phyloP scores from a whole-genome alignment of 2,329 filamentous ascomycete species.

The Epicoccum nigrum region DNA sequence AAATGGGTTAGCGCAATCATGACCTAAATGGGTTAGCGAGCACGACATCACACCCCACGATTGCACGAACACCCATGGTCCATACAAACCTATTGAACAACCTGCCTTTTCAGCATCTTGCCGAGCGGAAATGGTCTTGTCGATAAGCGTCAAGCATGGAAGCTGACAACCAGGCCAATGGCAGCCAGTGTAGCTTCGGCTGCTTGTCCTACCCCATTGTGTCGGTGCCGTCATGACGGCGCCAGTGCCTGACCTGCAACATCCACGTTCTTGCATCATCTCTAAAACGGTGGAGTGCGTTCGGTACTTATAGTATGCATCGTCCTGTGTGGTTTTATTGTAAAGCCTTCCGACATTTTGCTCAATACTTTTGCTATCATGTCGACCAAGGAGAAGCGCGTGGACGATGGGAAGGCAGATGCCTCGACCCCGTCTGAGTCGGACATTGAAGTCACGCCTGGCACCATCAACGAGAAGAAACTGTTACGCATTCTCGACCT shows the following conservation, averaged over 20 bases:
- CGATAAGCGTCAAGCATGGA: conserved; percentile 14
- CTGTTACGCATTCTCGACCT: conserved; percentile 63
- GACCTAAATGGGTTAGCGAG: conserved; percentile 40
- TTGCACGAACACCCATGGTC: conserved; percentile 30
- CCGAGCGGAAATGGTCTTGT: conserved; percentile 5
- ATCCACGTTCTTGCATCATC: conserved; percentile 44
- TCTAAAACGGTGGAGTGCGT: not conserved
- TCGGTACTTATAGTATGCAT: conserved; percentile 16
- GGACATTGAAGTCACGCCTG: conserved; percentile 32
- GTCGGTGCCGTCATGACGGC: conserved; percentile 14
- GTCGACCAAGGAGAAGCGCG: conserved; percentile 29
- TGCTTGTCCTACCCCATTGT: conserved; percentile 8
- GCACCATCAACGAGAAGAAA: conserved; percentile 59
- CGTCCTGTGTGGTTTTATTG: not conserved
- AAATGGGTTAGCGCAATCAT: conserved; percentile 6
- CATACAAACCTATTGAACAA: conserved; percentile 5
- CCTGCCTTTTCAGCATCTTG: conserved; percentile 12
- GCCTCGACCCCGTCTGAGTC: conserved; percentile 32
- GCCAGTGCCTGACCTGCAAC: conserved; percentile 13
- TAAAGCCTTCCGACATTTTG: not conserved
- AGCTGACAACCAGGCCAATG: conserved; percentile 28
- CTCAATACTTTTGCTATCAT: conserved; percentile 2
- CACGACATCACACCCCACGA: conserved; percentile 45
- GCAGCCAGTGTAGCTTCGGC: conserved; percentile 4
- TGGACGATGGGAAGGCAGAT: conserved; percentile 14